phyloP scores from a whole-genome alignment of 2,329 filamentous ascomycete species.

The Paradendryphiella salina region DNA sequence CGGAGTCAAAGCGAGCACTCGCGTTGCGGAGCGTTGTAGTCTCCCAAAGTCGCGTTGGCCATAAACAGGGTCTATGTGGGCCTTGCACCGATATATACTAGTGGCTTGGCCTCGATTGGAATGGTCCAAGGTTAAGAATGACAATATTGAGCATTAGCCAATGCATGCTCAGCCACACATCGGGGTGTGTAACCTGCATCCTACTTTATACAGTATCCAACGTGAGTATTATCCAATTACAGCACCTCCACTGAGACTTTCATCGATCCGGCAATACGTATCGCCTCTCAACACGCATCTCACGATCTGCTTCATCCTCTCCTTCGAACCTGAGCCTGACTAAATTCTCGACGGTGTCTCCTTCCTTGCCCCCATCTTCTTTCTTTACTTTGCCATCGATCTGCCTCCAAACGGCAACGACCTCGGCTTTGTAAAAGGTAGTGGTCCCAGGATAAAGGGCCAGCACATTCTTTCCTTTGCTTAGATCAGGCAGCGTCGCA shows the following conservation, averaged over 20 bases:
- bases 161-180: background rate
- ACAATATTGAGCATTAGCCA: background rate
- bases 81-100: constrained; percentile 2
- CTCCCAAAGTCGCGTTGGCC: background rate
- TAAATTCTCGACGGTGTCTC: constrained; percentile 46
- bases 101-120: constrained; percentile 5
- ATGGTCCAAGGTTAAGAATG: background rate
- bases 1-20: constrained; percentile 6
- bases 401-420: constrained; percentile 49
- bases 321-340: constrained; percentile 55
- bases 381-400: constrained; percentile 38
- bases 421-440: constrained; percentile 59
- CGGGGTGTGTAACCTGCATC: background rate
- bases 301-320: constrained; percentile 51
- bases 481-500: constrained; percentile 48
- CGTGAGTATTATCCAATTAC: constrained; percentile 3
- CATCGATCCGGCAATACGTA: constrained; percentile 51
- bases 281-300: constrained; percentile 55
- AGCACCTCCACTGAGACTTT: background rate
- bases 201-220: background rate
- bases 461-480: constrained; percentile 51
- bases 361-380: constrained; percentile 50
- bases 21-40: background rate
- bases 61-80: constrained; percentile 1
- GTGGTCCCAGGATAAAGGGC: constrained; percentile 57